A percentile compares a stretch with the other conserved stretches of the same genome.
phyloP scores from a whole-genome alignment of 1,284 basidiomycete species.

The Fereydounia khargensis region DNA sequence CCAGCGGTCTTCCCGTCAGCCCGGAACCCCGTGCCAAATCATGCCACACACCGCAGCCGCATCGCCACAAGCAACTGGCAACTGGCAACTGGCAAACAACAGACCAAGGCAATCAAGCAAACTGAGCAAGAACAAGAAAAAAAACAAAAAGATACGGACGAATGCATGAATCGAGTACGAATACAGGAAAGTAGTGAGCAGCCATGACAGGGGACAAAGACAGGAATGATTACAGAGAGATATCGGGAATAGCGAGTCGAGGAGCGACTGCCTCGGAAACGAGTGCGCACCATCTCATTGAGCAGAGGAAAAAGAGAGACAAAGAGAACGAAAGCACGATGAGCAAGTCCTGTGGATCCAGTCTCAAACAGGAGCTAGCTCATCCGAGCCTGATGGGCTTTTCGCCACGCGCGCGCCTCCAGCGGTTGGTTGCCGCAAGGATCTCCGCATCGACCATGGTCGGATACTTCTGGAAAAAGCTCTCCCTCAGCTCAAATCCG shows the following conservation, averaged over 20 bases:
- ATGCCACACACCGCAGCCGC: too few relatives aligned
- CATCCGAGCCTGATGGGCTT: constrained; percentile 28
- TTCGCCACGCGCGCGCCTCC: constrained; percentile 29
- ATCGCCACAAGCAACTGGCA: too few relatives aligned
- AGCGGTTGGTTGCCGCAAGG: constrained; percentile 28
- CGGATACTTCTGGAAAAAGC: constrained; percentile 36
- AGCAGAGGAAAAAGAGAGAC: background rate
- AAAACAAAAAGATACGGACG: too few relatives aligned
- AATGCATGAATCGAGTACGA: too few relatives aligned
- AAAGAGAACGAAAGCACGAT: background rate
- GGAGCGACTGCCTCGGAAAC: too few relatives aligned
- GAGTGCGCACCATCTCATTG: too few relatives aligned
- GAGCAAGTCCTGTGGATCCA: background rate
- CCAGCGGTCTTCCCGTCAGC: too few relatives aligned
- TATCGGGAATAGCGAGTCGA: background rate
- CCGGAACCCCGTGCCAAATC: too few relatives aligned
- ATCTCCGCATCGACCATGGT: constrained; percentile 32
- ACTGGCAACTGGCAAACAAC: too few relatives aligned
- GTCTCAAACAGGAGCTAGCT: too few relatives aligned
- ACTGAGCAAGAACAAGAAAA: too few relatives aligned
- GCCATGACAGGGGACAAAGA: background rate
- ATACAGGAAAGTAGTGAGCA: background rate
- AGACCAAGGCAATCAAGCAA: too few relatives aligned
- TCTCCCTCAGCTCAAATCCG: constrained; percentile 33
- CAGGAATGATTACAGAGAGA: background rate